A percentile compares a stretch with the other conserved stretches of the same genome.
phyloP scores from a whole-genome alignment of 2,329 filamentous ascomycete genomes.

The Rhynchosporium agropyri region DNA sequence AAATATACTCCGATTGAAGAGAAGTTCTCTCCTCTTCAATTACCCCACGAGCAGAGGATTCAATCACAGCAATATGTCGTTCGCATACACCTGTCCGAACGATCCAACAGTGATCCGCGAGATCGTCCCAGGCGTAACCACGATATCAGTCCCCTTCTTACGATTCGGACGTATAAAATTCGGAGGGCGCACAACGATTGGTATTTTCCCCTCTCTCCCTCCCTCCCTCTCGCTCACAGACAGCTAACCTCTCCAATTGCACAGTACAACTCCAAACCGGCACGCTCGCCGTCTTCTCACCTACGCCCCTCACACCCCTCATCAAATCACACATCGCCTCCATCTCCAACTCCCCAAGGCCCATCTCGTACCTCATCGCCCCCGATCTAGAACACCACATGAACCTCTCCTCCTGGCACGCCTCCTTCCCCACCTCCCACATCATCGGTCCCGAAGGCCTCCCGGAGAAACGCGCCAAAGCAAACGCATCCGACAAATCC shows the following conservation, averaged over 20 bases:
- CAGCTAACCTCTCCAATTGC: too few species aligned
- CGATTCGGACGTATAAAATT: constrained; percentile 80
- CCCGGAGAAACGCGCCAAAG: constrained; percentile 73
- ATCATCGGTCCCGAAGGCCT: constrained; percentile 84
- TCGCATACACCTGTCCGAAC: constrained; percentile 64
- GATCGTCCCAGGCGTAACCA: constrained; percentile 76
- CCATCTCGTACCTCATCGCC: constrained; percentile 80
- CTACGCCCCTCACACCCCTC: constrained; percentile 79
- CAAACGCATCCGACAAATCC: constrained; percentile 54
- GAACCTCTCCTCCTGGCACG: constrained; percentile 83
- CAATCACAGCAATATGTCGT: constrained; percentile 64
- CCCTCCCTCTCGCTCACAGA: not conserved
- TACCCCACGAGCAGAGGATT: not conserved
- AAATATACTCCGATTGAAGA: too few species aligned
- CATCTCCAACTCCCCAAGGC: constrained; percentile 58
- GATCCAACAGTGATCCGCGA: constrained; percentile 90
- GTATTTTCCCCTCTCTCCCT: constrained; percentile 50
- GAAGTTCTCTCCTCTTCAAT: not conserved
- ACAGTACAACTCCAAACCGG: constrained; percentile 78
- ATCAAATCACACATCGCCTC: constrained; percentile 65
- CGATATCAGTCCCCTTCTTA: constrained; percentile 80
- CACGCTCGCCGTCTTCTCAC: constrained; percentile 85
- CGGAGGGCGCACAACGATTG: constrained; percentile 83
- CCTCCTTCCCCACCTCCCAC: constrained; percentile 75
- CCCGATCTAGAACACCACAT: constrained; percentile 95